These are phyloP conservation scores for Aegilops speltoides DNA, from an alignment of 176 grass and related monocot species.

Conservation along the genomic window DNA sequence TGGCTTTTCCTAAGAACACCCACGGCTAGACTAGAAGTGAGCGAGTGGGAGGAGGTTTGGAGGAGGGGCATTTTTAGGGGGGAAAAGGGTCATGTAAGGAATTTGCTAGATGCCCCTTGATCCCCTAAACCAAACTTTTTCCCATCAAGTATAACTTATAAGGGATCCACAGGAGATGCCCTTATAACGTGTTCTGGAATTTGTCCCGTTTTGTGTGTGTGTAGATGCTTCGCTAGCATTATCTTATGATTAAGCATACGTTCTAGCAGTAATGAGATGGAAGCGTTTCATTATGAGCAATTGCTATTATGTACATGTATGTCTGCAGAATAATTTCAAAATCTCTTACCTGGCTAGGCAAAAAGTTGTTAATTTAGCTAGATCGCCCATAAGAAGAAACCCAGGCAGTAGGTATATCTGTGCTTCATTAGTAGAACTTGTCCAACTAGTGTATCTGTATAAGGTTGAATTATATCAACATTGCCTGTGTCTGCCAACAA, in stretches of 20 bases:
- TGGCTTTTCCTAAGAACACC: too few relatives aligned
- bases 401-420: not conserved
- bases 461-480: not conserved
- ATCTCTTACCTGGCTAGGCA: not conserved
- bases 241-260: not conserved
- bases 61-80: too few relatives aligned
- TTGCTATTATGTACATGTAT: not conserved
- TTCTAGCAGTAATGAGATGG: not conserved
- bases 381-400: not conserved
- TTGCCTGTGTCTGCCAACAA: not conserved
- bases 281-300: not conserved
- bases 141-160: too few relatives aligned
- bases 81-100: too few relatives aligned
- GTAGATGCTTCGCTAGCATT: not conserved
- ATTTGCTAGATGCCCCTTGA: too few relatives aligned
- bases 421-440: slow-evolving; percentile 7
- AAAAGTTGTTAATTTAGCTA: not conserved
- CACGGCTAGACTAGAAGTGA: too few relatives aligned
- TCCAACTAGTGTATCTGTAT: not conserved
- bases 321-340: not conserved
- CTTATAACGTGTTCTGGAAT: not conserved
- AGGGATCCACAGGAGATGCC: too few relatives aligned
- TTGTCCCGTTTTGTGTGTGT: too few relatives aligned
- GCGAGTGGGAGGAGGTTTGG: too few relatives aligned
- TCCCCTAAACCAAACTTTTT: too few relatives aligned